Evolutionary conservation across 257 asterid genomes (phyloP), one percentile per base, ranked within the genome.

Genomic region (Fraxinus pennsylvanica): DNA sequence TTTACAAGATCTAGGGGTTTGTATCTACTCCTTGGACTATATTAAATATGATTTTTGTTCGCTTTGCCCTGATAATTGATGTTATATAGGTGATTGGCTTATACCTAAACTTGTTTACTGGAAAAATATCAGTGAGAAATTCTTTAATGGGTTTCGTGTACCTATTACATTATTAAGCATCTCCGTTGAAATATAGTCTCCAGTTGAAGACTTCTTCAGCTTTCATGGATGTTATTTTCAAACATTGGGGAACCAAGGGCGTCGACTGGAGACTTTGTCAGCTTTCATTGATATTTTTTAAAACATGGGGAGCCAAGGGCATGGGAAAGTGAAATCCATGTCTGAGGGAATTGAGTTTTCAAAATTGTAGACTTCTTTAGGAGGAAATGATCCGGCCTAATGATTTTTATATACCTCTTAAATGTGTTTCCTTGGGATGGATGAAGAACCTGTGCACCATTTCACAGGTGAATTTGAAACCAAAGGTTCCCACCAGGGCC

Each of bases 1-100:
- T 66, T 86, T 96, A 76, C 99, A 93, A 87, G 99, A 93, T 81
- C 97, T 93, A 73, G 98, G 98, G 96, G 99, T 95, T 86, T 76
- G 97, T 84, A 80, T 85, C 83, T 87, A 52, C 80, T 61, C 36
- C 82, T 68, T 78, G 10, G 14, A 57, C 80, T 71, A 10, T 41
- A 54, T 47, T 59, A 33, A n/a, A 21, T 38, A 32, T 66, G 54
- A n/a, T 71, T 71, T 36, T 8, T 25, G 22, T 71, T 41, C 70
- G 32, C 29, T 81, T 27, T 73, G 61, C 25, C 72, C 36, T 77
- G 41, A 59, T 54, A 27, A 25, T 29, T 61, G 25, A 69, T 57
- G 75, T 59, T 54, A 36, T 32, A 72, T 35, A 54, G 72, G 32
- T 66, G 75, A 74, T 32, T 36, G 66, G 10, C 66, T n/a, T 57